Evolutionary conservation across 305 asterid species (phyloP), one percentile per base, ranked within the genome.

Genomic region (Rubia occidens): DNA sequence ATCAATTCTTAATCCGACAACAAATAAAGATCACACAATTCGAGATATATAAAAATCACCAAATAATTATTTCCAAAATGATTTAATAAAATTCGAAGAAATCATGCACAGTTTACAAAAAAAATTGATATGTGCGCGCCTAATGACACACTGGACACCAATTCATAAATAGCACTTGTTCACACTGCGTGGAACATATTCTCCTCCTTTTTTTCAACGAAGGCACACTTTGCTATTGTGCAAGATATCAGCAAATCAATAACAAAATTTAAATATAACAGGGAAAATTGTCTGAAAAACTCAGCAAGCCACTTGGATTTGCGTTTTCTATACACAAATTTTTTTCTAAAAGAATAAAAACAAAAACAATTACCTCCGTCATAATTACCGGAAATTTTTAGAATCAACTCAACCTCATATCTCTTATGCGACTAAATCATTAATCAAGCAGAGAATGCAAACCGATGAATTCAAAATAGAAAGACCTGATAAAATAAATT

Each of bases 201-300:
- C 13, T 18, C 49, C 35, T n/a, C 6, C 0, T 56, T 21, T 24
- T 65, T 43, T 18, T 65, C 11, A n/a, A 44, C 10, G 20, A 15
- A 13, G 2, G 20, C 14, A 0, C 15, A 26, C 59, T 66, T 35
- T 24, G 21, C 4, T 7, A 17, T 6, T 21, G 2, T 32, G 43
- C 8, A 13, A 24, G 58, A 4, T 66, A 24, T 15, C 24, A 26
- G 44, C 32, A 29, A 4, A 18, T 15, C 29, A 40, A 20, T 1
- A 5, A 66, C 0, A 66, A 26, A 14, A 59, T n/a, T 37, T 24
- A 39, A 39, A 49, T 39, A 44, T 53, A 15, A 69, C 66, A 13
- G 10, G 21, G 63, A 47, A 5, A n/a, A 4, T 29, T 14, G 45
- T 45, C 75, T 64, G 53, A 63, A 51, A 64, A 64, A 29, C 65